Evolutionary conservation across 345 rosid species (phyloP), one percentile per base, ranked within the genome.

Genomic region (Excoecaria agallocha): DNA sequence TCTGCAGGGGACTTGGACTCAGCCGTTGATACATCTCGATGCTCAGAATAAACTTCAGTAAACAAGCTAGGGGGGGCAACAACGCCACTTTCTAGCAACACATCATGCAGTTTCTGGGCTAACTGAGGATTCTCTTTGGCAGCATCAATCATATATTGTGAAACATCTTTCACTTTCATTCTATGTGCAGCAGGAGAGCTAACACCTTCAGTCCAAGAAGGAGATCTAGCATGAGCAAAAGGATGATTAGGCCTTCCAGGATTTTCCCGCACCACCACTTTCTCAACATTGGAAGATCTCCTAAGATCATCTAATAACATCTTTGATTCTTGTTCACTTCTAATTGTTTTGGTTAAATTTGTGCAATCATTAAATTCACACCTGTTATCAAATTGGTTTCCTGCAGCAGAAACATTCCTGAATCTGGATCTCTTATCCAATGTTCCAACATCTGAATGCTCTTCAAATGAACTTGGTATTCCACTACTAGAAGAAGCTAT

Each of bases 141-240:
- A 77, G 94, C 98, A 85, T 94, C 91, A 66, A 94, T 89, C 97
- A 94, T 90, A 80, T 94, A 91, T 75, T 84, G 88, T 38, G 98
- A 94, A 77, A 94, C 96, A 82, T 94, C 93, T 89, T 90, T 91
- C 76, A 89, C 96, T 85, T 94, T 92, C 98, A 88, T 94, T 82
- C 85, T 86, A 41, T 77, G 92, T 37, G 77, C 92, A 52, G 94
- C 91, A n/a, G 97, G 96, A 69, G 92, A 89, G 86, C 90, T 87
- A 74, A 91, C 91, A 77, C 97, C 98, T 88, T 91, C 97, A 30
- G 98, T 94, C 98, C 98, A 94, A 48, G 97, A 94, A 74, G 97
- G 98, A 75, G 90, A 89, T 81, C 94, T 87, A 41, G 85, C 87
- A 84, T 89, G 97, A 3, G 75, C n/a, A 75, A 78, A 67, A 74